Conservation (phyloP, 257 asterid genomes). For the Haberlea rhodopensis region DNA sequence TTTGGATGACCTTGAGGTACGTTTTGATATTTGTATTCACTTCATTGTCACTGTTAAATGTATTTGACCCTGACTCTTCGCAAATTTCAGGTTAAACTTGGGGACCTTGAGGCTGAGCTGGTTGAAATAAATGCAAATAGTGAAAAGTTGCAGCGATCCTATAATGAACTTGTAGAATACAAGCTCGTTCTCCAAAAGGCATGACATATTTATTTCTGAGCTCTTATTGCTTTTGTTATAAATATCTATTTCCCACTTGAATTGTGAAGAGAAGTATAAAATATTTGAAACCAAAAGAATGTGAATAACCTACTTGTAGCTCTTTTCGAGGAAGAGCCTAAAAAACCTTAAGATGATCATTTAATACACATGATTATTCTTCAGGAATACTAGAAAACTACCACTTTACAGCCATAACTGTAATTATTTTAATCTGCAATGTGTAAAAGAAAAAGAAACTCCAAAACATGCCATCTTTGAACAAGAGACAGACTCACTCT, state of each 20-base stretch:
- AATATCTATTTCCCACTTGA: constrained; percentile 5
- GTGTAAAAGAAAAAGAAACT: not conserved
- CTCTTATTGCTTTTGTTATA: constrained; percentile 12
- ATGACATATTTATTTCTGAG: constrained; percentile 15
- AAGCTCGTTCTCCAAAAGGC: constrained; percentile 65
- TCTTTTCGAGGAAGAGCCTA: constrained; percentile 7
- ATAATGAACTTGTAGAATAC: constrained; percentile 59
- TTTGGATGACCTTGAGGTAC: constrained; percentile 90
- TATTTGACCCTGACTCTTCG: constrained; percentile 20
- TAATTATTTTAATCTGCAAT: constrained; percentile 13
- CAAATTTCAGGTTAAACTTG: constrained; percentile 43
- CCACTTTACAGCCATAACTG: not conserved
- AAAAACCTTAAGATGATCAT: constrained; percentile 3
- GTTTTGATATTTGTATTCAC: constrained; percentile 17
- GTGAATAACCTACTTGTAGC: constrained; percentile 1
- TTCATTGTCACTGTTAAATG: constrained; percentile 8
- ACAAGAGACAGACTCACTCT: no score
- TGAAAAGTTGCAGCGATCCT: constrained; percentile 59
- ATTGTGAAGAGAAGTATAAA: not conserved
- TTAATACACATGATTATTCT: not conserved
- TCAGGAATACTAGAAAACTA: not conserved
- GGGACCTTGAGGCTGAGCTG: constrained; percentile 63
- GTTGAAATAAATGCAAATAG: constrained; percentile 58
- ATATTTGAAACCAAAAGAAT: not conserved
- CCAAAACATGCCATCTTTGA: no score